phyloP scores from a whole-genome alignment of 345 rosid species.

The Fremontodendron californicum region DNA sequence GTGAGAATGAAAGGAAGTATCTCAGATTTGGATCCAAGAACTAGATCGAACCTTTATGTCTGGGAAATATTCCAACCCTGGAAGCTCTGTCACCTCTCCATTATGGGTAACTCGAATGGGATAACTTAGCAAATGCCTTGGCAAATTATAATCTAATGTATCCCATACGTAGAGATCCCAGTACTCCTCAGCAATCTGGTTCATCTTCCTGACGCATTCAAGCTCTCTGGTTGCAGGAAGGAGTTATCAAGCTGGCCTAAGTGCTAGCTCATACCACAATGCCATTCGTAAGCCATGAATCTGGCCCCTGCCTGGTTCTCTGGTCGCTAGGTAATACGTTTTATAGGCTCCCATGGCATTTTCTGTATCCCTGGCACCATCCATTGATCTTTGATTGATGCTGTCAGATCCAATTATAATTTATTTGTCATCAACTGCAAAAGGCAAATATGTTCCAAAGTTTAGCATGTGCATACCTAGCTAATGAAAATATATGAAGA shows the following conservation, averaged over 20 bases:
- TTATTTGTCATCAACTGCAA: slow-evolving; percentile 3
- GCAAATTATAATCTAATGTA: background rate
- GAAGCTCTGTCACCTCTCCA: slow-evolving; percentile 3
- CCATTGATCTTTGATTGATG: slow-evolving; percentile 14
- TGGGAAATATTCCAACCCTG: background rate
- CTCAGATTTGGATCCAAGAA: slow-evolving; percentile 11
- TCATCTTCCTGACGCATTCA: slow-evolving; percentile 4
- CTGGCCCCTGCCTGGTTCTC: background rate
- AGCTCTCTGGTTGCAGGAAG: background rate
- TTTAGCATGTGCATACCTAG: background rate
- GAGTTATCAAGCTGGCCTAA: background rate
- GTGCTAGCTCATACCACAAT: slow-evolving; percentile 13
- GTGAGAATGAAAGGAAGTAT: background rate
- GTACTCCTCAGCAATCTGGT: background rate
- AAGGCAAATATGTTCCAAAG: too few species aligned
- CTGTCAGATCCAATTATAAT: slow-evolving; percentile 8
- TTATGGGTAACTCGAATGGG: background rate
- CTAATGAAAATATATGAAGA: background rate
- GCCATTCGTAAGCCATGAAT: slow-evolving; percentile 1
- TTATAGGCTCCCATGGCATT: slow-evolving; percentile 7
- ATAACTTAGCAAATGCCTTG: background rate
- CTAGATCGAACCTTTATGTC: background rate
- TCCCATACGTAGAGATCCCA: background rate
- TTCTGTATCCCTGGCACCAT: slow-evolving; percentile 6
- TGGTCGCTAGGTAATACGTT: slow-evolving; percentile 1